Base-by-base conservation (phyloP, 768 basidiomycete genomes). In the Boletales sp. region DNA sequence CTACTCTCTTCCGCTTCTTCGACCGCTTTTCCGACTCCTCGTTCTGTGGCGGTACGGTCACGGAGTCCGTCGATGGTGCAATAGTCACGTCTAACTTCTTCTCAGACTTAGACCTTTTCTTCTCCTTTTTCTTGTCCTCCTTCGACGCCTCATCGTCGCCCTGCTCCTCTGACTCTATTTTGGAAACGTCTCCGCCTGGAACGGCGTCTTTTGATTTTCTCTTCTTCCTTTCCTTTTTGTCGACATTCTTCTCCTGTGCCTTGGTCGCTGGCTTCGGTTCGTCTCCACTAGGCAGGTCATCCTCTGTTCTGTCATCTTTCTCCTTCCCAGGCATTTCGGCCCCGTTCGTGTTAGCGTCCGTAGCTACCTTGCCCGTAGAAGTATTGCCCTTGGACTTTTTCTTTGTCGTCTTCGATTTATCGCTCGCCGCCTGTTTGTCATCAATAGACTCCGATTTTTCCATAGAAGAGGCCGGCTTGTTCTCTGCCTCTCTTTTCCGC, bases 1-100 rank as follows among this genome's bases (percentile, higher is more conserved):
- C 40, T 41, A 53, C 48, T 58, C 61, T 65, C 53, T 65, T 71
- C 44, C 69, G 69, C 54, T 72, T 75, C 52, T 68, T 73, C 35
- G 58, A 61, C 52, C 62, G 62, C 27, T 53, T 57, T 30, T 41
- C 48, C 34, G 55, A 40, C 8, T 29, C 43, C 32, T 34, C 50
- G 32, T 51, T 42, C 41, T 55, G 58, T 39, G 3, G 36, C 12
- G 40, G 19, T 31, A 40, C 15, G 15, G 30, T 45, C 43, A 19
- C 34, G 36, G 55, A 54, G 52, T 54, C 57, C 32, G 45, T 56
- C 45, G 27, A 27, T 30, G 50, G 46, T 41, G 13, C 56, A 39
- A 7, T 5, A 14, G 45, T 29, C 51, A 72, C 74, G 8, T 59
- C 36, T 11, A 27, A 39, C 13, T 43, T 31, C 42, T 45, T 51